phyloP scores from a whole-genome alignment of 164 flowering plant genomes.

The Annona squamosa region DNA sequence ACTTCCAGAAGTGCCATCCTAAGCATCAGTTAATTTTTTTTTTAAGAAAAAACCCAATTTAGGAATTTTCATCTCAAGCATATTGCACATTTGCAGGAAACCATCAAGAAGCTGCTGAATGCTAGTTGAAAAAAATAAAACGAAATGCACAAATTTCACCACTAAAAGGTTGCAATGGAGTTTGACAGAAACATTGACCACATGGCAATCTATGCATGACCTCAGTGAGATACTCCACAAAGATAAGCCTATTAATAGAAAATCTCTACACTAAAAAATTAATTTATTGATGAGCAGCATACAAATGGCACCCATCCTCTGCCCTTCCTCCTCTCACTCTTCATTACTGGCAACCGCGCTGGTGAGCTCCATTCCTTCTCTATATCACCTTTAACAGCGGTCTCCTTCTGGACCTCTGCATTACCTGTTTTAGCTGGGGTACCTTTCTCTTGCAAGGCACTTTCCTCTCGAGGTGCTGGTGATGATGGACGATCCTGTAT shows the following conservation, averaged over 20 bases:
- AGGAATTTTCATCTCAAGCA: too few relatives aligned
- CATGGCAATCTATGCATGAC: background rate
- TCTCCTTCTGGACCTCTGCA: conserved; percentile 12
- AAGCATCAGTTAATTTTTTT: too few relatives aligned
- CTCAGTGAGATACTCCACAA: background rate
- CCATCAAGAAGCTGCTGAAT: too few relatives aligned
- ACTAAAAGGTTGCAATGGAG: background rate
- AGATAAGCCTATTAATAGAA: background rate
- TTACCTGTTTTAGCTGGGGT: conserved; percentile 9
- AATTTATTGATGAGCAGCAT: conserved; percentile 73
- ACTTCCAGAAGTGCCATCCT: too few relatives aligned
- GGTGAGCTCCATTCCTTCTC: conserved; percentile 65
- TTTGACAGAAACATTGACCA: background rate
- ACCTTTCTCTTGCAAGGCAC: conserved; percentile 17
- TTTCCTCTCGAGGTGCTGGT: conserved; percentile 16
- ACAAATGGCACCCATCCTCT: conserved; percentile 68
- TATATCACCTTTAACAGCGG: conserved; percentile 16
- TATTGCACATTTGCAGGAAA: too few relatives aligned
- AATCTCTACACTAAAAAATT: conserved; percentile 7
- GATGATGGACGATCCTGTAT: conserved; percentile 14
- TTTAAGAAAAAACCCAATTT: too few relatives aligned
- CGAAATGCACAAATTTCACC: background rate
- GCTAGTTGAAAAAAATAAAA: background rate
- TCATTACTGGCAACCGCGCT: conserved; percentile 47
- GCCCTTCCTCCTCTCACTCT: conserved; percentile 56